Evolutionary conservation across 345 rosid species (phyloP).

Genomic region (Melaleuca quinquenervia): DNA sequence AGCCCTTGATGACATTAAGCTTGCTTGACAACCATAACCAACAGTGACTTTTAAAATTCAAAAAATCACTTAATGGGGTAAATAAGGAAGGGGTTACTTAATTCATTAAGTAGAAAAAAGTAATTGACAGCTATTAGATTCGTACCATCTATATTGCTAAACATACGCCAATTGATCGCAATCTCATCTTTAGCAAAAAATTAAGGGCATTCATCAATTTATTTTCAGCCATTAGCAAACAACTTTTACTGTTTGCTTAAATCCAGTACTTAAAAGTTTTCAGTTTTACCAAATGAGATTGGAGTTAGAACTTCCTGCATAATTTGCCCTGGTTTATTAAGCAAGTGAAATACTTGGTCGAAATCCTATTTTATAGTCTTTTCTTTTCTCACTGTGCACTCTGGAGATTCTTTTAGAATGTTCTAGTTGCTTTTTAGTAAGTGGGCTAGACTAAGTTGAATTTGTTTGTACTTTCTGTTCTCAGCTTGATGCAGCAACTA

Average conservation of each 20-base stretch:
- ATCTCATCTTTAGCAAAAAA: background rate
- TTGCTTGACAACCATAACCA: background rate
- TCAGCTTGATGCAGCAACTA: constrained; percentile 62
- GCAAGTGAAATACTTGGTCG: background rate
- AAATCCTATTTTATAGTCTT: background rate
- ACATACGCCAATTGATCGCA: background rate
- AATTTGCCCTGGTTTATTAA: background rate
- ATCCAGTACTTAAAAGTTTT: background rate
- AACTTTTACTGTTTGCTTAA: background rate
- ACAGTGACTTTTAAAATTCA: background rate
- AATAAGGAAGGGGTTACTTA: background rate
- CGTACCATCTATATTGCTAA: background rate
- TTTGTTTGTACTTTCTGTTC: background rate
- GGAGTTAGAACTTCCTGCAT: background rate
- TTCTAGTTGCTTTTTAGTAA: background rate
- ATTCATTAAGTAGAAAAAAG: background rate
- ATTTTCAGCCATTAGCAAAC: background rate
- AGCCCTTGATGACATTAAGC: background rate
- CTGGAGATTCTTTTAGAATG: background rate
- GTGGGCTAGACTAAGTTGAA: background rate
- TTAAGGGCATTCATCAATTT: background rate
- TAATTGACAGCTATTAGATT: background rate
- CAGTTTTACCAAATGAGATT: background rate
- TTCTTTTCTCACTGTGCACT: background rate
- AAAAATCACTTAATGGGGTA: background rate